These are phyloP conservation scores for Paraconiothyrium brasiliense DNA, from an alignment of 2,329 filamentous ascomycete genomes.

Conservation along the genomic window DNA sequence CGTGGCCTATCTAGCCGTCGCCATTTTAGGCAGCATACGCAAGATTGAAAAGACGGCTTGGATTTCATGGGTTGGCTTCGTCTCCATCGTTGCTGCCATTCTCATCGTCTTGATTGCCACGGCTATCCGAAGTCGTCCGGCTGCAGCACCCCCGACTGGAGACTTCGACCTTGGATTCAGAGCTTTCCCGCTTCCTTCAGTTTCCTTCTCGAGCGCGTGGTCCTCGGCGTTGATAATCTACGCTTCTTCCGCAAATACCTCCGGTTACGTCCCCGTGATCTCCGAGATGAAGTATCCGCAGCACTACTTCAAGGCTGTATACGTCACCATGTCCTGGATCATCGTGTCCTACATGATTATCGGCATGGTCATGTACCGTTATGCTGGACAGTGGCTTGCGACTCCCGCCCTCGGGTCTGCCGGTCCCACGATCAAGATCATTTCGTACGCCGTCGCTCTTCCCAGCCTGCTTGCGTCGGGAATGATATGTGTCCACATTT, in stretches of 20 bases:
- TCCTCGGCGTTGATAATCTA: conserved; percentile 64
- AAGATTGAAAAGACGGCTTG: conserved; percentile 70
- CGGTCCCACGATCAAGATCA: conserved; percentile 67
- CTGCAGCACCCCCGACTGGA: conserved; percentile 66
- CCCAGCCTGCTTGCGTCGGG: conserved; percentile 58
- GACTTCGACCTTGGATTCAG: conserved; percentile 67
- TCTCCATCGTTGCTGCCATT: conserved; percentile 65
- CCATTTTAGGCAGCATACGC: conserved; percentile 61
- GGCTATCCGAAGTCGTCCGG: conserved; percentile 63
- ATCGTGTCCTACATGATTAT: conserved; percentile 67
- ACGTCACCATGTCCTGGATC: conserved; percentile 66
- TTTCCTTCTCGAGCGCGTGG: conserved; percentile 63
- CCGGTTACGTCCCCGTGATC: conserved; percentile 70
- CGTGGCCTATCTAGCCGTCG: conserved; percentile 61
- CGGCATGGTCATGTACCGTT: conserved; percentile 67
- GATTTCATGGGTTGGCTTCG: conserved; percentile 68
- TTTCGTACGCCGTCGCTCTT: conserved; percentile 66
- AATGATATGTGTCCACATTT: conserved; percentile 60
- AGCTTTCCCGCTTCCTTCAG: conserved; percentile 64
- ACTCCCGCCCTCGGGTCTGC: conserved; percentile 70
- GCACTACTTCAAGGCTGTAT: conserved; percentile 69
- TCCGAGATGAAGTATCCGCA: conserved; percentile 69
- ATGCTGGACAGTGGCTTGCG: conserved; percentile 70
- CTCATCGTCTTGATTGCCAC: conserved; percentile 67
- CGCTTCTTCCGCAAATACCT: conserved; percentile 66